Evolutionary conservation across 2,329 filamentous ascomycete genomes (phyloP), one percentile per base, ranked within the genome.

Genomic region (Aureobasidium namibiae): DNA sequence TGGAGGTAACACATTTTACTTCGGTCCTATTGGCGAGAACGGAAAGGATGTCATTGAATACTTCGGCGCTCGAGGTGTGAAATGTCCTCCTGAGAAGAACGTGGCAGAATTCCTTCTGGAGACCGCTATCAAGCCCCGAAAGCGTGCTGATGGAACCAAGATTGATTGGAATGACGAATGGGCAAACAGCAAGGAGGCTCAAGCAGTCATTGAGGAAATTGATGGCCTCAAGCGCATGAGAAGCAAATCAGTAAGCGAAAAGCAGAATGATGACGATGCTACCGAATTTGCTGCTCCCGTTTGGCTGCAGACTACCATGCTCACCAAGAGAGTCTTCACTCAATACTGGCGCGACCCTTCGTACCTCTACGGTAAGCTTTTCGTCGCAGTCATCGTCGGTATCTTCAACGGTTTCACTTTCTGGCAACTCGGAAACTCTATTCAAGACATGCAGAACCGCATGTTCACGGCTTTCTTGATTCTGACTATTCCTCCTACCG

Each of bases 391-490:
- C 60, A 80, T 90, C 62, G 78, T 88, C 45, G 88, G 86, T 16
- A 83, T 90, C 69, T 89, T 91, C 78, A 90, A 89, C 73, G 87
- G 86, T 23, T 90, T 90, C 73, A 90, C 87, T 4, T 91, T 90
- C 74, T 90, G 81, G 77, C 76, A 85, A 65, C 79, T 90, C 3
- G 85, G 84, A 2, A 77, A 85, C 69, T 80, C 78, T 0, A 76
- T 88, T 49, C 78, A 81, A 14, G 86, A 88, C 66, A 84, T 91
- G 79, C 87, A 91, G 68, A 84, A 89, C 72, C 82, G 87, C 65
- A 86, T 91, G 81, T 92, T 92, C 77, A 87, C 87, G 23, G 81
- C 86, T 62, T 78, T 87, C 53, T 72, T 87, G 38, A 78, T 78
- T 63, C 60, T 79, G 31, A 70, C 77, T 41, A 72, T 90, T 56